phyloP scores from a whole-genome alignment of 768 basidiomycete genomes.

The Hericium rajendrae region DNA sequence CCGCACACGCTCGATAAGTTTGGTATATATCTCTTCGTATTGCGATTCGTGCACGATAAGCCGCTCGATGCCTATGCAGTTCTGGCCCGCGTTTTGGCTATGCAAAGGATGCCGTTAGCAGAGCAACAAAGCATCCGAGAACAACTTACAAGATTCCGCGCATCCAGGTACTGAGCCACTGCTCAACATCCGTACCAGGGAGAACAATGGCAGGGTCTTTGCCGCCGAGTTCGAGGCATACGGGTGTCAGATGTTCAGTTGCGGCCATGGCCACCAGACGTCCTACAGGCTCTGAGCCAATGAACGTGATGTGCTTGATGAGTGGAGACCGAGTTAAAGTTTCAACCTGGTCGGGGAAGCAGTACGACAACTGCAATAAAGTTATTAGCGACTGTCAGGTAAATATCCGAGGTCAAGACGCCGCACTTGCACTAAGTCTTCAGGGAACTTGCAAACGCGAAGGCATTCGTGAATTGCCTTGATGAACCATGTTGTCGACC shows the following conservation, averaged over 20 bases:
- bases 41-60: conserved; percentile 76
- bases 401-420: background rate
- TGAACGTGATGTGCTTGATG: conserved; percentile 93
- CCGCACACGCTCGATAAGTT: conserved; percentile 51
- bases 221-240: conserved; percentile 89
- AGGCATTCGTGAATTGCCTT: conserved; percentile 70
- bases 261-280: conserved; percentile 76
- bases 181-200: conserved; percentile 72
- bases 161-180: conserved; percentile 78
- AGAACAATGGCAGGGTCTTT: conserved; percentile 92
- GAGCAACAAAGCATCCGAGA: background rate
- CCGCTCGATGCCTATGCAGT: conserved; percentile 95
- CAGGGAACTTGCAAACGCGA: conserved; percentile 71
- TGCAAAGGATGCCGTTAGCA: background rate
- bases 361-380: conserved; percentile 57
- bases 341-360: conserved; percentile 81
- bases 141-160: conserved; percentile 77
- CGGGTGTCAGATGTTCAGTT: conserved; percentile 79
- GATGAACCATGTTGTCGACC: conserved; percentile 82
- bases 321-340: conserved; percentile 67
- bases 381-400: background rate
- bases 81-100: conserved; percentile 91
- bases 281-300: conserved; percentile 74
- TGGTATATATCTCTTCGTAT: conserved; percentile 63
- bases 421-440: conserved; percentile 76